Percentiles rank a stretch among this genome's conserved stretches.
These are phyloP conservation scores for Fusarium sulawesiense DNA, from an alignment of 2,329 filamentous ascomycete species.

Conservation along the genomic window DNA sequence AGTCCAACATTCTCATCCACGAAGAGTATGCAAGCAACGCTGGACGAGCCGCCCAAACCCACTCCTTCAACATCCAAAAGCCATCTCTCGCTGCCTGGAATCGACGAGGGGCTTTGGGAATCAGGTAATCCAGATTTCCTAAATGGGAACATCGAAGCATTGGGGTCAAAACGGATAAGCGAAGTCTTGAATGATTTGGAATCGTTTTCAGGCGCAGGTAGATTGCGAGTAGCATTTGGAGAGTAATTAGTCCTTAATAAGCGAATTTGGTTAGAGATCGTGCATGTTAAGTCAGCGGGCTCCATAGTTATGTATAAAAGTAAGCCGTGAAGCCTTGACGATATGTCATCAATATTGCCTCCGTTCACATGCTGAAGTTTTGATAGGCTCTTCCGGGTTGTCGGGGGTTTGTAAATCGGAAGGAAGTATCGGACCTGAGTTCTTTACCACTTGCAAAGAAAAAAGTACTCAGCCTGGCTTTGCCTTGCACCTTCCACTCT, in stretches of 20 bases:
- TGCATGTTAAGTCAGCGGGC: neutral
- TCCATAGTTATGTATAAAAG: neutral
- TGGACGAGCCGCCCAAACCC: conserved; percentile 1
- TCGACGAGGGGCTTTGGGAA: neutral
- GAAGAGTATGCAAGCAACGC: conserved; percentile 18
- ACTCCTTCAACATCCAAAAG: conserved; percentile 2
- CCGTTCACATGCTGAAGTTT: neutral
- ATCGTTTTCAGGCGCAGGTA: conserved; percentile 41
- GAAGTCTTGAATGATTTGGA: conserved; percentile 42
- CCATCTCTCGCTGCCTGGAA: conserved; percentile 27
- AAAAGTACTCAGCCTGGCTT: neutral
- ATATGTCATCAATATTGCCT: neutral
- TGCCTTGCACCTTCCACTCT: neutral
- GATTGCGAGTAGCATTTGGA: conserved; percentile 7
- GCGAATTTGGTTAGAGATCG: neutral
- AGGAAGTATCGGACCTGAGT: neutral
- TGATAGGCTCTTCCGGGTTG: neutral
- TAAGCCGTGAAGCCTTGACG: neutral
- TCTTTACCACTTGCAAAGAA: neutral
- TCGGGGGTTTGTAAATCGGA: neutral
- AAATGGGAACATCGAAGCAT: neutral
- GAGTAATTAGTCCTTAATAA: neutral
- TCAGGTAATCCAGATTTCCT: neutral
- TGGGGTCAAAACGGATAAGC: conserved; percentile 38
- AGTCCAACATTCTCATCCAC: conserved; percentile 29